Evolutionary conservation across 2,329 filamentous ascomycete species (phyloP).

Genomic region (Botrytis tulipae): DNA sequence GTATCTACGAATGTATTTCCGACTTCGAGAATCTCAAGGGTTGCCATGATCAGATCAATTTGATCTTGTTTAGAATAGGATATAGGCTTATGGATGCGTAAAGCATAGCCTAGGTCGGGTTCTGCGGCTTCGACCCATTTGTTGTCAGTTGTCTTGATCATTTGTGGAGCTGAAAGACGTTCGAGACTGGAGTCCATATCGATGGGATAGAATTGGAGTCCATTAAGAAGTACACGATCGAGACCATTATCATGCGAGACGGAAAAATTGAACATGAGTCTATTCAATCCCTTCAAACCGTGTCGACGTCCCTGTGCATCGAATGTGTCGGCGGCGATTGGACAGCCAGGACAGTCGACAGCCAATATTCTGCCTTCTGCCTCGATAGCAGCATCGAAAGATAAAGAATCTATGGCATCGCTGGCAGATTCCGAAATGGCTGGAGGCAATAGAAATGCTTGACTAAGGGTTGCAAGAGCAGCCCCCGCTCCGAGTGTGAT

Average conservation of each 20-base stretch:
- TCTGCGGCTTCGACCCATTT: conserved; percentile 32
- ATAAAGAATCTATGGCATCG: conserved; percentile 44
- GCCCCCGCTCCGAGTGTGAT: conserved; percentile 27
- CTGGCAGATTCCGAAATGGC: conserved; percentile 46
- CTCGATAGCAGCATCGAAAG: conserved; percentile 42
- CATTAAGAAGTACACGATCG: conserved; percentile 57
- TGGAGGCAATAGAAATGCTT: conserved; percentile 56
- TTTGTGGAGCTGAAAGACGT: conserved; percentile 47
- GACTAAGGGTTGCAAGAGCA: conserved; percentile 27
- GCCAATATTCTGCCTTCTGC: conserved; percentile 45
- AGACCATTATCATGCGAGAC: conserved; percentile 46
- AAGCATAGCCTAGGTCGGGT: conserved; percentile 32
- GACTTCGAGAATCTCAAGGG: conserved; percentile 60
- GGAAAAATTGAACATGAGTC: conserved; percentile 53
- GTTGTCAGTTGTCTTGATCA: conserved; percentile 40
- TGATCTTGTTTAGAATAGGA: conserved; percentile 51
- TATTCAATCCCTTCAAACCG: conserved; percentile 28
- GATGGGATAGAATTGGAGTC: conserved; percentile 58
- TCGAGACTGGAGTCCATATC: conserved; percentile 39
- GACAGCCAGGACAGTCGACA: conserved; percentile 55
- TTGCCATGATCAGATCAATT: conserved; percentile 52
- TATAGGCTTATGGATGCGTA: conserved; percentile 39
- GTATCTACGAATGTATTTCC: conserved; percentile 54
- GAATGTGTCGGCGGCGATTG: conserved; percentile 39
- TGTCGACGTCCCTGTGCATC: conserved; percentile 36